Conservation (phyloP, 139 green algal genomes). For the Chlamydomonas incerta region DNA sequence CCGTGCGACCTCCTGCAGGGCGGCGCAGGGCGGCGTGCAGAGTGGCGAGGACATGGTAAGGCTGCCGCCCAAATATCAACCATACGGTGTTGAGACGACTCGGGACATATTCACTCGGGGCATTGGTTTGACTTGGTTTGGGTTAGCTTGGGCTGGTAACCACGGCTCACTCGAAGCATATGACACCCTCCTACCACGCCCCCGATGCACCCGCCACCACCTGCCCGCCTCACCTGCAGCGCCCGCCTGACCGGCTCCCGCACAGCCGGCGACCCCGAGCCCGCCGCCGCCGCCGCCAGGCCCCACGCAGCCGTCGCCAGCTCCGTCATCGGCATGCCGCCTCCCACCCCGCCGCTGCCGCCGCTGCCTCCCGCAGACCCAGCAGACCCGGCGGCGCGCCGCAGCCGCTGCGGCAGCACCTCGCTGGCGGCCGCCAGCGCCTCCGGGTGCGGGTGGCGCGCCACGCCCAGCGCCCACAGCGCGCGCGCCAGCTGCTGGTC, state of each 20-base stretch:
- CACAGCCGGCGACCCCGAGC: neutral
- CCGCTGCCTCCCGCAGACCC: too few species aligned
- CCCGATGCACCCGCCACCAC: neutral
- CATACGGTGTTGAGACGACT: too few species aligned
- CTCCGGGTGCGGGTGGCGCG: neutral
- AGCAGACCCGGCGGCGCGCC: too few species aligned
- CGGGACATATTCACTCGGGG: too few species aligned
- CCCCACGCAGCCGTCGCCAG: constrained; percentile 19
- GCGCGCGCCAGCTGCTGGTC: constrained; percentile 23
- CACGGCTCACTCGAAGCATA: too few species aligned
- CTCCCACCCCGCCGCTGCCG: too few species aligned
- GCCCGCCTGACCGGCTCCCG: neutral
- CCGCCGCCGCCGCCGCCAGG: constrained; percentile 15
- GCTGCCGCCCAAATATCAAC: too few species aligned
- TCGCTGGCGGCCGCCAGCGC: constrained; percentile 6
- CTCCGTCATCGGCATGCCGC: neutral
- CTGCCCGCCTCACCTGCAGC: neutral
- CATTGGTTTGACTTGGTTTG: too few species aligned
- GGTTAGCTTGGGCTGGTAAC: too few species aligned
- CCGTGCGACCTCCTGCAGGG: neutral
- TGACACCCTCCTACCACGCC: neutral
- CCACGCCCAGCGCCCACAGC: constrained; percentile 35
- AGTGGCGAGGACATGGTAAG: too few species aligned
- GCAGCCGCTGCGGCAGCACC: constrained; percentile 18
- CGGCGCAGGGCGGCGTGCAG: too few species aligned